Percentiles rank a stretch among this genome's conserved stretches.
These are phyloP conservation scores for Lecanicillium sp. DNA, from an alignment of 2,329 filamentous ascomycete species.

Conservation along the genomic window DNA sequence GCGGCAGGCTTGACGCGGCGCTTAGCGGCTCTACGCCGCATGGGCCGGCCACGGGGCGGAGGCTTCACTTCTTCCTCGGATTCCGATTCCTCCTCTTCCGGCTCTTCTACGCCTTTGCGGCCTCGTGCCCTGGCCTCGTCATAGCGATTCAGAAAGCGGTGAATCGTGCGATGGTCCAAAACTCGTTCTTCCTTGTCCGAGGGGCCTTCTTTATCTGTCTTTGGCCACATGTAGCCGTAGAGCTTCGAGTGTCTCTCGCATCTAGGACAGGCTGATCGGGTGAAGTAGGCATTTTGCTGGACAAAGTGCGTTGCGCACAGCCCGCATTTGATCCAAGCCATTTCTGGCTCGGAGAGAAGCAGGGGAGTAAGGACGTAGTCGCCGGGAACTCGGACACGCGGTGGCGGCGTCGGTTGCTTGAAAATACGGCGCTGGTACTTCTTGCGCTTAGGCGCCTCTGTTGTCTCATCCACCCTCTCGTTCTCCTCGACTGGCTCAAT, in stretches of 20 bases:
- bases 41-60: constrained; percentile 17
- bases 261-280: constrained; percentile 75
- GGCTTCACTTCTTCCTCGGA: constrained; percentile 18
- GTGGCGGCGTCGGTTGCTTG: constrained; percentile 24
- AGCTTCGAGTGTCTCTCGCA: constrained; percentile 94
- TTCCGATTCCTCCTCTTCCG: constrained; percentile 18
- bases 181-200: constrained; percentile 65
- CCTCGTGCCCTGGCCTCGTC: constrained; percentile 55
- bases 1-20: constrained; percentile 10
- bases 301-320: constrained; percentile 79
- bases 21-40: constrained; percentile 13
- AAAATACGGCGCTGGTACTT: constrained; percentile 27
- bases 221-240: constrained; percentile 93
- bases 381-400: constrained; percentile 49
- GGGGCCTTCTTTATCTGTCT: constrained; percentile 75
- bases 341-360: constrained; percentile 66
- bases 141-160: constrained; percentile 69
- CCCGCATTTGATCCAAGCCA: constrained; percentile 82
- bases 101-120: constrained; percentile 19
- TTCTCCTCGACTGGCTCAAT: constrained; percentile 16
- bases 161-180: constrained; percentile 78
- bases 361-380: constrained; percentile 78
- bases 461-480: constrained; percentile 7
- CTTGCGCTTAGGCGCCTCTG: constrained; percentile 18
- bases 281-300: constrained; percentile 81